These are phyloP conservation scores for Aethionema arabicum DNA, from an alignment of 345 rosid species.

Conservation along the genomic window DNA sequence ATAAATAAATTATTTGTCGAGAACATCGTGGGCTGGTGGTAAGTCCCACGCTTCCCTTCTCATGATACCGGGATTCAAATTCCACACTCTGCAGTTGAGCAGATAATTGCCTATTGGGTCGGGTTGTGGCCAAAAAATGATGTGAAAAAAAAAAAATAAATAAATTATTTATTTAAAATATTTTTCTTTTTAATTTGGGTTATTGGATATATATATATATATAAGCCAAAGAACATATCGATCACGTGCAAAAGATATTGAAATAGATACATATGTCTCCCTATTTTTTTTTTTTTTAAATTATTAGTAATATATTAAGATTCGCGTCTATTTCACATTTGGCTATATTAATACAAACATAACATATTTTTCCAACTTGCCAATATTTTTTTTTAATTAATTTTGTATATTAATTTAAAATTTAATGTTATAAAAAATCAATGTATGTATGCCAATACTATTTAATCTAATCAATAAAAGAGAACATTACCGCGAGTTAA, in stretches of 20 bases:
- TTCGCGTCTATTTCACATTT: conserved; percentile 2
- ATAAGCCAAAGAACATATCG: conserved; percentile 7
- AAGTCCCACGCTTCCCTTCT: no score
- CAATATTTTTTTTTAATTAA: background rate
- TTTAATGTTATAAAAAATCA: background rate
- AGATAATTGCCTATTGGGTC: no score
- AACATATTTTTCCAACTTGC: conserved; percentile 13
- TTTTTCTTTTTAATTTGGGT: background rate
- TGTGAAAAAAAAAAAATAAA: no score
- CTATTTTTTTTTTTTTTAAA: background rate
- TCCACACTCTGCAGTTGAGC: no score
- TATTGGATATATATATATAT: no score
- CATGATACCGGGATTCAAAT: no score
- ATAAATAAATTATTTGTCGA: no score
- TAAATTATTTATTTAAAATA: no score
- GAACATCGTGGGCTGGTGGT: no score
- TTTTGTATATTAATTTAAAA: no score
- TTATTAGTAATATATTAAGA: conserved; percentile 1
- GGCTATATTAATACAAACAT: conserved; percentile 17
- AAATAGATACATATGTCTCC: conserved; percentile 8
- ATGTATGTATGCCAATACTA: background rate
- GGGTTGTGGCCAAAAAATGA: no score
- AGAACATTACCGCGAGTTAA: background rate
- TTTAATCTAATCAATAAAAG: conserved; percentile 5
- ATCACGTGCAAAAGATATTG: conserved; percentile 25